Evolutionary conservation across 202 grass and related monocot species (phyloP).

Genomic region (Cymbopogon flexuosus): DNA sequence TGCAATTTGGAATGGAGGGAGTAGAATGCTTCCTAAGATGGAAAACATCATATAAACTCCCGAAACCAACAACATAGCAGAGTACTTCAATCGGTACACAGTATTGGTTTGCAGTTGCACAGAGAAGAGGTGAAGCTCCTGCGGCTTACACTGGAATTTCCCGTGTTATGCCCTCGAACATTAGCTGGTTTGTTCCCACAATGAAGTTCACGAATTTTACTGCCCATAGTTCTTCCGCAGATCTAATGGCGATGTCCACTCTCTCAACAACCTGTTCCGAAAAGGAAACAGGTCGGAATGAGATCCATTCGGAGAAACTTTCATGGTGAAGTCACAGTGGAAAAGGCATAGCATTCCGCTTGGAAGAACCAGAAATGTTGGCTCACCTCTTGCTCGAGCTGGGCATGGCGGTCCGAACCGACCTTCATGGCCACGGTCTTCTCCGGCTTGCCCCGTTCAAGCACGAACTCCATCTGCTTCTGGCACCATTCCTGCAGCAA

Average conservation of each 20-base stretch:
- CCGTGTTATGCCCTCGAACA: conserved; percentile 64
- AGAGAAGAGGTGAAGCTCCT: background rate
- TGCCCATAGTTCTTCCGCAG: conserved; percentile 60
- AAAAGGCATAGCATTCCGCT: background rate
- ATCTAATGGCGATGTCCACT: conserved; percentile 50
- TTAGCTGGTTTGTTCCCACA: conserved; percentile 65
- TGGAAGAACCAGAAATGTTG: background rate
- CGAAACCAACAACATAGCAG: conserved; percentile 1
- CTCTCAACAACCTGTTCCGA: conserved; percentile 50
- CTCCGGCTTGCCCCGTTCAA: conserved; percentile 50
- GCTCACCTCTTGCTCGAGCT: conserved; percentile 76
- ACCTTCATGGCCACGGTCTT: conserved; percentile 78
- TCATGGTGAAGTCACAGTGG: background rate
- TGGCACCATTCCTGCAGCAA: conserved; percentile 78
- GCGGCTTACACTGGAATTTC: conserved; percentile 79
- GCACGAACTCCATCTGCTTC: conserved; percentile 82
- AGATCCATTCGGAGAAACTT: background rate
- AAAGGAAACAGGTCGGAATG: background rate
- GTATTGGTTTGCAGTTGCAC: background rate
- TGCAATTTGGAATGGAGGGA: too few relatives aligned
- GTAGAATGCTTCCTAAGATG: background rate
- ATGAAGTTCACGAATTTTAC: conserved; percentile 77
- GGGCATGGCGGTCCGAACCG: conserved; percentile 70
- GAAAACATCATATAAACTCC: background rate
- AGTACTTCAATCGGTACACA: background rate